Evolutionary conservation across 1,284 basidiomycete species (phyloP).

Genomic region (Cutaneotrichosporon arboriforme): DNA sequence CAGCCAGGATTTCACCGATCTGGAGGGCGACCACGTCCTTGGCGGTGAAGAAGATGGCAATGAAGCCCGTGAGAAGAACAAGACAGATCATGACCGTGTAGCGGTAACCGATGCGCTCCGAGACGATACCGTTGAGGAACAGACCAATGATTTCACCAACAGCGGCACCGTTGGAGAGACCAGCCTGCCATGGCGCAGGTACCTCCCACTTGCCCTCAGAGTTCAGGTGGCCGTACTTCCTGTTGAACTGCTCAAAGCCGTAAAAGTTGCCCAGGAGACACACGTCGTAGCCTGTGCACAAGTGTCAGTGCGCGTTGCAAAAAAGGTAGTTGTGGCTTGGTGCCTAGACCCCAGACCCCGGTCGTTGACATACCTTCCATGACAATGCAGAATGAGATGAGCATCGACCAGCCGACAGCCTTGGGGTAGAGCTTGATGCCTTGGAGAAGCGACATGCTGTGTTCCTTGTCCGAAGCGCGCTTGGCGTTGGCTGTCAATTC

Average conservation of each 20-base stretch:
- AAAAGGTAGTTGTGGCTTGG: not conserved
- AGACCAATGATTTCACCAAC: slow-evolving; percentile 49
- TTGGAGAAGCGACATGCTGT: slow-evolving; percentile 42
- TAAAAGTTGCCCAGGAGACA: slow-evolving; percentile 43
- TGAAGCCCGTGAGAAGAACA: slow-evolving; percentile 31
- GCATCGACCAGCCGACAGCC: slow-evolving; percentile 49
- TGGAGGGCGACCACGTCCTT: slow-evolving; percentile 31
- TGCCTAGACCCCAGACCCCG: not conserved
- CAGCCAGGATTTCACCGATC: slow-evolving; percentile 36
- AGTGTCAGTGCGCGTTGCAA: not conserved
- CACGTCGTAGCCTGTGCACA: slow-evolving; percentile 33
- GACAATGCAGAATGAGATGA: slow-evolving; percentile 49
- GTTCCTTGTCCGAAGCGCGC: slow-evolving; percentile 38
- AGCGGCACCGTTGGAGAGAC: slow-evolving; percentile 46
- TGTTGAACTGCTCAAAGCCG: slow-evolving; percentile 43
- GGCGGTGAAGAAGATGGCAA: slow-evolving; percentile 42
- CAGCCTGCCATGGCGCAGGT: slow-evolving; percentile 51
- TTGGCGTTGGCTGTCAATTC: slow-evolving; percentile 12
- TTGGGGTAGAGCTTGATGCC: slow-evolving; percentile 48
- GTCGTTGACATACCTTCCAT: slow-evolving; percentile 47
- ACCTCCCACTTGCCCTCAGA: slow-evolving; percentile 46
- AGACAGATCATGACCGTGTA: slow-evolving; percentile 37
- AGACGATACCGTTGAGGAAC: slow-evolving; percentile 43
- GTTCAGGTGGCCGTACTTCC: slow-evolving; percentile 38
- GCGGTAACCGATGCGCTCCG: slow-evolving; percentile 47